Evolutionary conservation across 306 rosid genomes (phyloP), one percentile per base, ranked within the genome.

Genomic region (Vigna angularis): DNA sequence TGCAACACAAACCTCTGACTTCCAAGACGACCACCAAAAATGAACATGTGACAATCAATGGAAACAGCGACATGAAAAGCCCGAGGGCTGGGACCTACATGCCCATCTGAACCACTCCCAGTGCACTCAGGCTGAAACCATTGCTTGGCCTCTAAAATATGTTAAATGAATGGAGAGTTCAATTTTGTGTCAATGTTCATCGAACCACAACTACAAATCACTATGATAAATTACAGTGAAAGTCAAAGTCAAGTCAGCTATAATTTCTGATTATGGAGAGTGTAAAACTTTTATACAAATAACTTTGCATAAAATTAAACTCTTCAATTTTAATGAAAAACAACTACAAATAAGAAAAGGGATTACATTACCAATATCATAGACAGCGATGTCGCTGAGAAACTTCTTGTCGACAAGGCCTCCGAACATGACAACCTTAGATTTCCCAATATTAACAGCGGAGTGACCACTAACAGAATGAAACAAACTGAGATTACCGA

Each of bases 121-220:
- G 93, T 91, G 92, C 98, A 95, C 70, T 92, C 97, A 63, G 98
- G 98, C 83, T 86, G 85, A 79, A 84, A 91, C 98, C 98, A 95
- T 72, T 85, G 55, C 81, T 85, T 91, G 40, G 88, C 88, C 51
- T 91, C 98, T 95, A 92, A 68, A 24, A 50, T 68, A 75, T 22
- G 30, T 11, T 30, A 74, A 86, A 62, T 34, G 59, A 82, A 74
- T 36, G 40, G 36, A 71, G 79, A 47, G 11, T 50, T 28, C 48
- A 57, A 58, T 15, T 57, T 78, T 56, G 16, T 13, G 66, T 7
- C 3, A 14, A 61, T 6, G 32, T 6, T 10, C 34, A 30, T 61
- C 66, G 2, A 14, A 61, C 32, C 44, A 61, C 44, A 30, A 30
- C 6, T 42, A 4, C 16, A 12, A 24, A 49, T 15, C 18, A 52